A percentile compares a stretch with the other conserved stretches of the same genome.
Evolutionary conservation across 306 rosid species (phyloP).

Genomic region (Cyclanthera cordifolia): DNA sequence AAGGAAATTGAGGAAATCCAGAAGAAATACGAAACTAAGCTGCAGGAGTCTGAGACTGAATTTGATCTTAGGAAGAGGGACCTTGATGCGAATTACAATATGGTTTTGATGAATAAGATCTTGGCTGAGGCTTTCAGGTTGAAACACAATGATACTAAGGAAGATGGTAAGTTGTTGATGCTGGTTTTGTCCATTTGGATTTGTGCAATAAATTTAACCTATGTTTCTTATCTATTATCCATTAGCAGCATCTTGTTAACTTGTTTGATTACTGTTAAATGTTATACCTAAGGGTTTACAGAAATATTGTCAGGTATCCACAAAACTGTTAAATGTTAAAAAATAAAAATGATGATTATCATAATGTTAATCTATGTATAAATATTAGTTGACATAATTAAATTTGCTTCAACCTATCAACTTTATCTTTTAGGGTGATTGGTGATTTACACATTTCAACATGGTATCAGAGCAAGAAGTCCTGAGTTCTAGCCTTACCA

Average conservation of each 20-base stretch:
- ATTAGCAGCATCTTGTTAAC: neutral
- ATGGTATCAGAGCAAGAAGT: too few relatives aligned
- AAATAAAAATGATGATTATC: neutral
- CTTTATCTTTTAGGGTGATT: too few relatives aligned
- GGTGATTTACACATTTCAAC: too few relatives aligned
- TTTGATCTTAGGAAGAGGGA: conserved; percentile 26
- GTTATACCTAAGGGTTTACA: neutral
- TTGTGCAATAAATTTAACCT: neutral
- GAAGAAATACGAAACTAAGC: conserved; percentile 38
- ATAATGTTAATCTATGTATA: neutral
- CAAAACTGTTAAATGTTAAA: neutral
- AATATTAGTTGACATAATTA: neutral
- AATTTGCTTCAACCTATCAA: too few relatives aligned
- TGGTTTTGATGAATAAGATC: conserved; percentile 32
- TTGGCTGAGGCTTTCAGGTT: conserved; percentile 58
- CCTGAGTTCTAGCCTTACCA: too few relatives aligned
- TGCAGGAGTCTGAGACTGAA: conserved; percentile 33
- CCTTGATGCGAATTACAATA: conserved; percentile 26
- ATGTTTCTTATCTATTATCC: neutral
- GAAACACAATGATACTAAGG: conserved; percentile 36
- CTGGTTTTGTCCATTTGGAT: neutral
- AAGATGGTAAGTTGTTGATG: conserved; percentile 16
- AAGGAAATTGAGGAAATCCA: conserved; percentile 54
- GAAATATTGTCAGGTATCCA: neutral
- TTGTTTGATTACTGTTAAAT: neutral